Evolutionary conservation across 1,139 yeast genomes (phyloP), one percentile per base, ranked within the genome.

Genomic region (Spencermartinsiella ligniputridi): DNA sequence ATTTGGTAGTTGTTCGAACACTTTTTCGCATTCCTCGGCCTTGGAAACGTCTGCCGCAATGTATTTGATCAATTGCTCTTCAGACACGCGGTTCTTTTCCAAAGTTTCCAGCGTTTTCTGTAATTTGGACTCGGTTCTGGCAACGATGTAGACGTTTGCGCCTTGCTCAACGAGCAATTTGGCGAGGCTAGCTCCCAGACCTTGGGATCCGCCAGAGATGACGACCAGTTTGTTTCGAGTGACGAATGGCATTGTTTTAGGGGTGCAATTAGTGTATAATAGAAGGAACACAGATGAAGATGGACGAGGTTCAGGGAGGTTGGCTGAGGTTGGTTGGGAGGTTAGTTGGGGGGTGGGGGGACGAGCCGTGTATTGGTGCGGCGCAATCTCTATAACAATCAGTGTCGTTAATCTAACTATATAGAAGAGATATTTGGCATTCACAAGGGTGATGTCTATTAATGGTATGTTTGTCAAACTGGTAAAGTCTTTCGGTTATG

Each of bases 201-300:
- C 99, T 58, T 92, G 98, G 0, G 97, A 89, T 0, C 92, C 98
- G 1, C 99, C 99, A 0, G 96, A 78, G 16, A 94, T 74, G n/a
- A 92, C 74, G 1, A 86, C 90, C 1, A 78, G 62, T 63, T 82
- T 58, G 35, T 51, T 52, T 18, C 51, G 44, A 12, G 54, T 50
- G n/a, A 40, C 46, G 35, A 54, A 50, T n/a, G 17, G 39, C 46
- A 41, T 44, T 16, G 6, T 22, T 22, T 6, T 22, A 22, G 6
- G 9, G n/a, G n/a, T n/a, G n/a, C n/a, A n/a, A n/a, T n/a, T n/a
- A n/a, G n/a, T n/a, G n/a, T n/a, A n/a, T n/a, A n/a, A n/a, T n/a
- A n/a, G n/a, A n/a, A n/a, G n/a, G n/a, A n/a, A n/a, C n/a, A n/a
- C n/a, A n/a, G n/a, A n/a, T n/a, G n/a, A n/a, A n/a, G n/a, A n/a